phyloP scores from a whole-genome alignment of 768 basidiomycete genomes.

The Suillus tomentosus region DNA sequence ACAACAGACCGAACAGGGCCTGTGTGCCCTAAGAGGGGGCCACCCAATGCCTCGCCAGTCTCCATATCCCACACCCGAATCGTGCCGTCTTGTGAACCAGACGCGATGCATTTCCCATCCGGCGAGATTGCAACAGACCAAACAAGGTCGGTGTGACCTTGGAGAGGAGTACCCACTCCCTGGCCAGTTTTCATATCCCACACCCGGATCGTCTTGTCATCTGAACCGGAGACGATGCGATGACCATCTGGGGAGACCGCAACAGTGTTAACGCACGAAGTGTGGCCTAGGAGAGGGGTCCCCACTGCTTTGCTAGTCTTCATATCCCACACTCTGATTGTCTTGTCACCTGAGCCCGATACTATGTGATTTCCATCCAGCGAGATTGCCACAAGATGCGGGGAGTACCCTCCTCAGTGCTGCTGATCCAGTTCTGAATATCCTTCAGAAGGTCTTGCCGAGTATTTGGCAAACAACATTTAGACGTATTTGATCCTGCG shows the following conservation, averaged over 20 bases:
- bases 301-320: not conserved
- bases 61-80: slow-evolving; percentile 3
- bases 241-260: not conserved
- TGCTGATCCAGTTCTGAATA: slow-evolving; percentile 20
- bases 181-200: slow-evolving; percentile 1
- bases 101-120: not conserved
- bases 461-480: slow-evolving; percentile 20
- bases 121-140: slow-evolving; percentile 2
- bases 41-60: not conserved
- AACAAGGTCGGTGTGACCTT: not conserved
- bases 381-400: slow-evolving; percentile 12
- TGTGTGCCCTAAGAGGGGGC: not conserved
- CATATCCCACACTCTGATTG: no score
- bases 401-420: not conserved
- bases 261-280: not conserved
- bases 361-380: no score
- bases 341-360: no score
- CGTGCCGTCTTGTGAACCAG: slow-evolving; percentile 1
- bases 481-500: slow-evolving; percentile 3
- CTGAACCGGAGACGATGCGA: slow-evolving; percentile 8
- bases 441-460: slow-evolving; percentile 13
- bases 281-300: not conserved
- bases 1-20: not conserved
- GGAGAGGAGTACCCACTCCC: not conserved
- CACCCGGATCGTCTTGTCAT: not conserved